Conservation (phyloP, 2,329 filamentous ascomycete genomes). For the Zymoseptoria brevis region DNA sequence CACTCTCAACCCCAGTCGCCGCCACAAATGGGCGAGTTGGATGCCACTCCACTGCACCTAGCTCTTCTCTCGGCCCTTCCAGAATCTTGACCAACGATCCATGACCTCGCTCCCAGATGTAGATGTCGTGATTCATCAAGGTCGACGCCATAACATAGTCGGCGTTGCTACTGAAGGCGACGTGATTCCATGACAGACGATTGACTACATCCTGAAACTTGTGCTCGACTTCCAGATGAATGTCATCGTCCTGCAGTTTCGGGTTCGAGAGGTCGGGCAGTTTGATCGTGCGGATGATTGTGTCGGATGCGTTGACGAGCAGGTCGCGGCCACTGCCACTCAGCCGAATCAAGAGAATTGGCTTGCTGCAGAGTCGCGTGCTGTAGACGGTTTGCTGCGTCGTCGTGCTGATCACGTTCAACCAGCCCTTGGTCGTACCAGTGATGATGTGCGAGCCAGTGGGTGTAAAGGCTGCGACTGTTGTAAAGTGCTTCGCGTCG, state of each 20-base stretch:
- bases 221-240: conserved; percentile 87
- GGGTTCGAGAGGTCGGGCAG: conserved; percentile 62
- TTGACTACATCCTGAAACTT: conserved; percentile 99
- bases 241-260: conserved; percentile 71
- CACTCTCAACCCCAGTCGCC: conserved; percentile 86
- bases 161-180: conserved; percentile 85
- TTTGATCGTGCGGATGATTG: conserved; percentile 86
- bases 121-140: conserved; percentile 97
- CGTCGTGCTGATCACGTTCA: conserved; percentile 85
- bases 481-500: conserved; percentile 91
- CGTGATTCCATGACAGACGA: conserved; percentile 89
- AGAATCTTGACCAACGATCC: conserved; percentile 94
- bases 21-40: conserved; percentile 78
- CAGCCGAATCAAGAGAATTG: conserved; percentile 79
- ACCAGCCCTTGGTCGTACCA: conserved; percentile 89
- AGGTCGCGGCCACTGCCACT: conserved; percentile 78
- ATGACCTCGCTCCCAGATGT: conserved; percentile 92
- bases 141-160: conserved; percentile 96
- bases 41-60: conserved; percentile 96
- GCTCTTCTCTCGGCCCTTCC: conserved; percentile 91
- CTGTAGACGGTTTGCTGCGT: conserved; percentile 81
- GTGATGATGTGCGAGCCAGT: conserved; percentile 82
- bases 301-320: conserved; percentile 86
- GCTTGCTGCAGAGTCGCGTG: conserved; percentile 75
- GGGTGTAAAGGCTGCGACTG: conserved; percentile 79